Percentiles rank a stretch among this genome's conserved stretches.
phyloP scores from a whole-genome alignment of 306 rosid species.

The Canavalia gladiata region DNA sequence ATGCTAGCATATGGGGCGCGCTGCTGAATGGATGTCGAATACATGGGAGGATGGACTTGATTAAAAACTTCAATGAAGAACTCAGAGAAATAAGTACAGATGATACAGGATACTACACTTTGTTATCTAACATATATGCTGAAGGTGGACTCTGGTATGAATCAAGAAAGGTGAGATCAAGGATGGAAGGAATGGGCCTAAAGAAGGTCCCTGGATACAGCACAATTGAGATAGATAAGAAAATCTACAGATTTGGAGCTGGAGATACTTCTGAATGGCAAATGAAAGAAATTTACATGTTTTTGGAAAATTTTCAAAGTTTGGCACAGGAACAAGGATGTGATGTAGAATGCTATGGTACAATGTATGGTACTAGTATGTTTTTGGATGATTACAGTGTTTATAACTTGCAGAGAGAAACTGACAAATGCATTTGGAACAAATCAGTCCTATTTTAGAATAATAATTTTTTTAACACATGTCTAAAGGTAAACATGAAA shows the following conservation, averaged over 20 bases:
- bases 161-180: constrained; percentile 77
- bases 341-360: constrained; percentile 51
- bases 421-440: constrained; percentile 34
- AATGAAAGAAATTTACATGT: constrained; percentile 56
- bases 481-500: no score
- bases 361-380: constrained; percentile 39
- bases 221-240: constrained; percentile 72
- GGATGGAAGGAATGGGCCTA: constrained; percentile 75
- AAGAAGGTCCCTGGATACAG: constrained; percentile 91
- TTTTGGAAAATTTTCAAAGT: constrained; percentile 62
- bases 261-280: constrained; percentile 68
- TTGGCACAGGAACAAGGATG: constrained; percentile 60
- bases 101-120: constrained; percentile 89
- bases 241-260: constrained; percentile 77
- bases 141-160: constrained; percentile 89
- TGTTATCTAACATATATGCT: constrained; percentile 85
- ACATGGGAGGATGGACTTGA: constrained; percentile 73
- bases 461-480: background rate
- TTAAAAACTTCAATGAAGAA: constrained; percentile 61
- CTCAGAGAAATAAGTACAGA: constrained; percentile 61
- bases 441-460: constrained; percentile 38
- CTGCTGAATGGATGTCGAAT: constrained; percentile 91
- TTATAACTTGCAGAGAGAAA: constrained; percentile 38
- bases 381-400: constrained; percentile 30
- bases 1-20: constrained; percentile 89